Evolutionary conservation across 2,329 filamentous ascomycete species (phyloP).

Genomic region (Hypoxylon sp.): DNA sequence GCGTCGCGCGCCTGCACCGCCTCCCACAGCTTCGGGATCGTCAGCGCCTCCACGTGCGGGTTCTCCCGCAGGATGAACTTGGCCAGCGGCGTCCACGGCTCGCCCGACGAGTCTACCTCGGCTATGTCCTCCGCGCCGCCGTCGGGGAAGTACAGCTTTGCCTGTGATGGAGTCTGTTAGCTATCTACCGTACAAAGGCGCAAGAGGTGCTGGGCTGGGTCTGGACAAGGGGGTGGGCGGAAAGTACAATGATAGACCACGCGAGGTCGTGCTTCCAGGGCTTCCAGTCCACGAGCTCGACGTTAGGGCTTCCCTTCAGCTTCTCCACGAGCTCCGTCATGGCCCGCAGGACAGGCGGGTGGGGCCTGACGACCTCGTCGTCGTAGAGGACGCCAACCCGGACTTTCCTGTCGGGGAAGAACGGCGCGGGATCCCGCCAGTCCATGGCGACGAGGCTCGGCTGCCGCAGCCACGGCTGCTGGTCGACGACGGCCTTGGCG

Average conservation of each 20-base stretch:
- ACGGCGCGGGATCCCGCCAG: conserved; percentile 33
- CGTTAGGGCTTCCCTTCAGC: conserved; percentile 55
- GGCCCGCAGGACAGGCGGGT: conserved; percentile 66
- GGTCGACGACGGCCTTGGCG: conserved; percentile 47
- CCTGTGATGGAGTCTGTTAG: conserved; percentile 31
- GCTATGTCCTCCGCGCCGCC: conserved; percentile 62
- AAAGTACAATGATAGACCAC: conserved; percentile 49
- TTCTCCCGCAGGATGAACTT: conserved; percentile 65
- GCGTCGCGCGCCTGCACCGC: conserved; percentile 50
- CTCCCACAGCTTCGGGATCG: conserved; percentile 52
- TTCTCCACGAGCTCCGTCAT: conserved; percentile 62
- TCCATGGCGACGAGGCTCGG: conserved; percentile 37
- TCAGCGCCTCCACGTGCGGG: conserved; percentile 52
- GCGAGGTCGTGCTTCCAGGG: conserved; percentile 60
- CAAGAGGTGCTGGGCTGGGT: not conserved
- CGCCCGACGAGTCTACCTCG: conserved; percentile 60
- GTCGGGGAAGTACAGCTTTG: conserved; percentile 65
- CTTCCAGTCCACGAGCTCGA: conserved; percentile 65
- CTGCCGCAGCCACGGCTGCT: conserved; percentile 40
- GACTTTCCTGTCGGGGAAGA: conserved; percentile 52
- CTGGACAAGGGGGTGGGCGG: conserved; percentile 22
- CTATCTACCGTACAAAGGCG: not conserved
- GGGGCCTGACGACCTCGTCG: conserved; percentile 66
- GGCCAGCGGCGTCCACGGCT: conserved; percentile 65
- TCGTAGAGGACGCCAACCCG: conserved; percentile 68